These are phyloP conservation scores for Ogataea glucozyma DNA, from an alignment of 805 yeast genomes.

Conservation along the genomic window DNA sequence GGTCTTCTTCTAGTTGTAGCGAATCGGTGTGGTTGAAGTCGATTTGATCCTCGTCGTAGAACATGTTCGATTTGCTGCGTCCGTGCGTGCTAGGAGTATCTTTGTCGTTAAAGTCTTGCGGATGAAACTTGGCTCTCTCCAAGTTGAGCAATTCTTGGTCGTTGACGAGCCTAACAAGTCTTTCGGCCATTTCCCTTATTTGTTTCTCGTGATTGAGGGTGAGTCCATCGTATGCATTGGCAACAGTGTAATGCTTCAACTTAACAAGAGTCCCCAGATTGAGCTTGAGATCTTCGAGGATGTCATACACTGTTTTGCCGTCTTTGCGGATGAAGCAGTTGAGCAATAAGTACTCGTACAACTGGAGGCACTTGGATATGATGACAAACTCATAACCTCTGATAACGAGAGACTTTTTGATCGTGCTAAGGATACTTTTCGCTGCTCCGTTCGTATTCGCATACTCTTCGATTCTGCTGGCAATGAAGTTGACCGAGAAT, in stretches of 20 bases:
- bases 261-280: slow-evolving; percentile 17
- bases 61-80: slow-evolving; percentile 8
- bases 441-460: slow-evolving; percentile 10
- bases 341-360: slow-evolving; percentile 30
- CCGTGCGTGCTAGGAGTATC: not conserved
- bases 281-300: slow-evolving; percentile 20
- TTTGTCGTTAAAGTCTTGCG: slow-evolving; percentile 8
- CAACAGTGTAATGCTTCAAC: slow-evolving; percentile 18
- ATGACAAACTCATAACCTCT: slow-evolving; percentile 33
- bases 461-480: slow-evolving; percentile 23
- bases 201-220: slow-evolving; percentile 27
- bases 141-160: slow-evolving; percentile 14
- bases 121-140: slow-evolving; percentile 24
- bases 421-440: slow-evolving; percentile 15
- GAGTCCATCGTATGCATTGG: slow-evolving; percentile 26
- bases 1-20: slow-evolving; percentile 13
- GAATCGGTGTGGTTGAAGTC: slow-evolving; percentile 10
- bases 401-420: slow-evolving; percentile 30
- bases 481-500: slow-evolving; percentile 22
- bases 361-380: slow-evolving; percentile 28
- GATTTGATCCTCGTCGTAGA: slow-evolving; percentile 21
- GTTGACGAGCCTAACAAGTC: slow-evolving; percentile 17
- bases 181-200: slow-evolving; percentile 19
- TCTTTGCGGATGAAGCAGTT: slow-evolving; percentile 25
- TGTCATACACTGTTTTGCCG: slow-evolving; percentile 22